A percentile compares a stretch with the other conserved stretches of the same genome.
Conservation (phyloP, 2,329 filamentous ascomycete species). For the Claviceps lovelessii region DNA sequence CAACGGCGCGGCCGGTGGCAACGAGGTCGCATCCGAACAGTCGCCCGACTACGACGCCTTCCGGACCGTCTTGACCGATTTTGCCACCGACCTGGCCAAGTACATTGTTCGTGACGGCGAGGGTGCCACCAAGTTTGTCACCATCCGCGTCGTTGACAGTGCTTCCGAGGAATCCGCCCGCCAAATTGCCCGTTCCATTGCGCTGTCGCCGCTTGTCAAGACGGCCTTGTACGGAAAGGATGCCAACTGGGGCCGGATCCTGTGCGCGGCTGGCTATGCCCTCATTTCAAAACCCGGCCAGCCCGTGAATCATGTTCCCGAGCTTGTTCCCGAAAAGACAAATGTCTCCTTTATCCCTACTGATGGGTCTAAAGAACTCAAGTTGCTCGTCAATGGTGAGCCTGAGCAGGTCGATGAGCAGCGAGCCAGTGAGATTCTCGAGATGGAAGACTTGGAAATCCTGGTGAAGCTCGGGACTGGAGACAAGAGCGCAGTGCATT, state of each 20-base stretch:
- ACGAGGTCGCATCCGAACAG: conserved; percentile 39
- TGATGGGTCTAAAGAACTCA: conserved; percentile 63
- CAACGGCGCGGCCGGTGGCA: conserved; percentile 77
- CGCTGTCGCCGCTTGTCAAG: conserved; percentile 85
- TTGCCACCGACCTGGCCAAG: conserved; percentile 74
- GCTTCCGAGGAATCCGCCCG: conserved; percentile 56
- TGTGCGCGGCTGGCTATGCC: conserved; percentile 83
- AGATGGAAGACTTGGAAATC: conserved; percentile 67
- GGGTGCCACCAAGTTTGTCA: conserved; percentile 96
- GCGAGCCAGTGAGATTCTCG: conserved; percentile 62
- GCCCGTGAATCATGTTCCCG: conserved; percentile 43
- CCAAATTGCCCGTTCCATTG: conserved; percentile 74
- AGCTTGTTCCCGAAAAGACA: conserved; percentile 54
- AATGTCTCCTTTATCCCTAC: conserved; percentile 66
- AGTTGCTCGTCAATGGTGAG: conserved; percentile 64
- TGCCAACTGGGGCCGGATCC: conserved; percentile 94
- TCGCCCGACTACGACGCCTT: conserved; percentile 57
- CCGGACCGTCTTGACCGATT: conserved; percentile 54
- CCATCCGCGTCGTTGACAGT: conserved; percentile 68
- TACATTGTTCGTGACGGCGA: conserved; percentile 93
- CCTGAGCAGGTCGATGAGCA: conserved; percentile 66
- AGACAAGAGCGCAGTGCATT: conserved; percentile 55
- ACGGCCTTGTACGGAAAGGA: conserved; percentile 94
- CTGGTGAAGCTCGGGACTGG: conserved; percentile 58
- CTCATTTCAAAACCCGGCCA: conserved; percentile 44